phyloP scores from a whole-genome alignment of 805 yeast species.

The Teunomyces aglyptinius region DNA sequence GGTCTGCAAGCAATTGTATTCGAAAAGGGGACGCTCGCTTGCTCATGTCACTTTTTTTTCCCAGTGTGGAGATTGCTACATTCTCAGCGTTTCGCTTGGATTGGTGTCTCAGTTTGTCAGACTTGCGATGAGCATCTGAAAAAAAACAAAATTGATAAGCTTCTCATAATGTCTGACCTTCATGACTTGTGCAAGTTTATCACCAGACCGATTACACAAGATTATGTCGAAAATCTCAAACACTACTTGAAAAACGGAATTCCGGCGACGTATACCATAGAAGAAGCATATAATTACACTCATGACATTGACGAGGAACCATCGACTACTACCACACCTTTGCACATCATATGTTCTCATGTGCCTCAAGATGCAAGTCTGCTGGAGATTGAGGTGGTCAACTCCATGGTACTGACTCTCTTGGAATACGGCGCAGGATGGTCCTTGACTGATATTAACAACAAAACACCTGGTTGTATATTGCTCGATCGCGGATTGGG shows the following conservation, averaged over 20 bases:
- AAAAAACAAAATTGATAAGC: background rate
- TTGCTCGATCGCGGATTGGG: constrained; percentile 51
- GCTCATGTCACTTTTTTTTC: background rate
- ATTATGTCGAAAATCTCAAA: constrained; percentile 46
- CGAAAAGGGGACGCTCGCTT: background rate
- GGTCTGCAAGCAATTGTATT: background rate
- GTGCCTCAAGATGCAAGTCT: constrained; percentile 45
- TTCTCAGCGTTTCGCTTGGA: background rate
- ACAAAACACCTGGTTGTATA: constrained; percentile 84
- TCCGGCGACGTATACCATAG: constrained; percentile 80
- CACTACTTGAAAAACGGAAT: constrained; percentile 58
- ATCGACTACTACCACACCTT: constrained; percentile 66
- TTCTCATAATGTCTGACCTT: constrained; percentile 57
- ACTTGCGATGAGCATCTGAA: constrained; percentile 4
- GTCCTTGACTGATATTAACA: constrained; percentile 70
- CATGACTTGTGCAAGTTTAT: constrained; percentile 59
- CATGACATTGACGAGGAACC: constrained; percentile 34
- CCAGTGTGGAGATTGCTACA: too few species aligned
- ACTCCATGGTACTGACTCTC: constrained; percentile 58
- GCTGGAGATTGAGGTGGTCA: constrained; percentile 44
- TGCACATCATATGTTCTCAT: constrained; percentile 64
- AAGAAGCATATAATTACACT: constrained; percentile 64
- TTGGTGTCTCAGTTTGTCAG: background rate
- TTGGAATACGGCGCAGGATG: constrained; percentile 91
- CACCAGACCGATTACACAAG: constrained; percentile 49